phyloP scores from a whole-genome alignment of 352 stramenopile genomes.

The Phytophthora foliorum region DNA sequence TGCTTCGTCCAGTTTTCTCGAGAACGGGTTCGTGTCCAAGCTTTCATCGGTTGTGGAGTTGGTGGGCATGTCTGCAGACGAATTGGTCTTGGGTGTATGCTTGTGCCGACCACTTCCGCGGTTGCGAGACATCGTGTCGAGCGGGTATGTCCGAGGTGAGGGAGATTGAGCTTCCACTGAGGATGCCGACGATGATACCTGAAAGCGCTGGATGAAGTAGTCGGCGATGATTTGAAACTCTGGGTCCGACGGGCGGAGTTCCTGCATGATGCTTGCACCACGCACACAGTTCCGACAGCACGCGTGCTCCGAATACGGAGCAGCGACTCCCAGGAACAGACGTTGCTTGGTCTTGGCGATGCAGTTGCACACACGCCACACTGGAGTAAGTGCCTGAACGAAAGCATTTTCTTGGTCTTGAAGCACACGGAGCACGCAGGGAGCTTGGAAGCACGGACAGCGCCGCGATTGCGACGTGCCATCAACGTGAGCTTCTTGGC shows the following conservation, averaged over 20 bases:
- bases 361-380: constrained; percentile 44
- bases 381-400: constrained; percentile 28
- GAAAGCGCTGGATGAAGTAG: constrained; percentile 18
- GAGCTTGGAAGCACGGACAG: neutral
- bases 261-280: constrained; percentile 35
- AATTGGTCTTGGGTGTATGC: constrained; percentile 10
- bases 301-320: constrained; percentile 22
- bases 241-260: constrained; percentile 21
- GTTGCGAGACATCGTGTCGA: constrained; percentile 30
- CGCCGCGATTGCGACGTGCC: constrained; percentile 21
- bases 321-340: constrained; percentile 31
- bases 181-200: neutral
- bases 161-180: constrained; percentile 5
- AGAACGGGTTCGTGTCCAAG: constrained; percentile 31
- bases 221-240: constrained; percentile 45
- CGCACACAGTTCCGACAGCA: constrained; percentile 48
- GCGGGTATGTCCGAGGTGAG: constrained; percentile 8
- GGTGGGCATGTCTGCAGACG: constrained; percentile 23
- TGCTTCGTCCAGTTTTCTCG: constrained; percentile 42
- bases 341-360: constrained; percentile 36
- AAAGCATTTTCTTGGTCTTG: constrained; percentile 30
- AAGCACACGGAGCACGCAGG: constrained; percentile 39
- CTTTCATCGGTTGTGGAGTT: constrained; percentile 36
- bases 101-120: constrained; percentile 6
- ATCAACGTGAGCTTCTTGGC: constrained; percentile 65